Conservation (phyloP, 1,139 yeast genomes). For the Suhomyces panamericanus region DNA sequence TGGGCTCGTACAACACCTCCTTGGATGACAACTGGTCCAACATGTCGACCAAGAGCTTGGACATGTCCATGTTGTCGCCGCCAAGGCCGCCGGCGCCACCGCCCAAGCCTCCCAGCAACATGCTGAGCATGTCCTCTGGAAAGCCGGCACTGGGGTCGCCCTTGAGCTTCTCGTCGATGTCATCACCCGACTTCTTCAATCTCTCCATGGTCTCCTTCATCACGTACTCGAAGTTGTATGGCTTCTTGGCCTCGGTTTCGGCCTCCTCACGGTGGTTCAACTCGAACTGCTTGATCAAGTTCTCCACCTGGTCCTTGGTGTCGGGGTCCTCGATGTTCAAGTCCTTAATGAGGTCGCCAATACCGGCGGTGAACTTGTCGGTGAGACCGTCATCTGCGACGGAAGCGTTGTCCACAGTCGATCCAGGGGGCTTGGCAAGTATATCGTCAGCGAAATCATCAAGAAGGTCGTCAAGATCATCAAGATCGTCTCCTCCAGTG, state of each 20-base stretch:
- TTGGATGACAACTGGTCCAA: constrained; percentile 82
- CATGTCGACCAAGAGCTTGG: constrained; percentile 72
- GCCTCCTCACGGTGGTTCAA: constrained; percentile 36
- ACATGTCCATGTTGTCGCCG: constrained; percentile 55
- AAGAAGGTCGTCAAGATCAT: constrained; percentile 71
- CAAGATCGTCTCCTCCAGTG: constrained; percentile 55
- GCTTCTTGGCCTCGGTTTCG: constrained; percentile 33
- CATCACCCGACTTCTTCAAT: constrained; percentile 66
- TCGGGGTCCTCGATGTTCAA: constrained; percentile 60
- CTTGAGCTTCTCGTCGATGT: constrained; percentile 62
- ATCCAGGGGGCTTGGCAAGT: constrained; percentile 62
- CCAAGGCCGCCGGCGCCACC: constrained; percentile 34
- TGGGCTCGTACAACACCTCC: constrained; percentile 84
- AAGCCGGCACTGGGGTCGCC: constrained; percentile 45
- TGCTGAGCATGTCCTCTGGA: constrained; percentile 64
- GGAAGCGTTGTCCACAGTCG: constrained; percentile 23
- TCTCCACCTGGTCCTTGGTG: constrained; percentile 56
- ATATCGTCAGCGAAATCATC: constrained; percentile 81
- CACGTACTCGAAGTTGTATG: constrained; percentile 65
- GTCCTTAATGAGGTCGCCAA: constrained; percentile 59
- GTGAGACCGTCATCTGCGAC: constrained; percentile 25
- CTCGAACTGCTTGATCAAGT: constrained; percentile 49
- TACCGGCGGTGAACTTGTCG: constrained; percentile 49
- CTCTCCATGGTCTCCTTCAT: constrained; percentile 82
- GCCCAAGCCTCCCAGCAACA: constrained; percentile 49